Base-by-base conservation (phyloP, 1,139 yeast species). In the Lodderomyces parapsilosis region DNA sequence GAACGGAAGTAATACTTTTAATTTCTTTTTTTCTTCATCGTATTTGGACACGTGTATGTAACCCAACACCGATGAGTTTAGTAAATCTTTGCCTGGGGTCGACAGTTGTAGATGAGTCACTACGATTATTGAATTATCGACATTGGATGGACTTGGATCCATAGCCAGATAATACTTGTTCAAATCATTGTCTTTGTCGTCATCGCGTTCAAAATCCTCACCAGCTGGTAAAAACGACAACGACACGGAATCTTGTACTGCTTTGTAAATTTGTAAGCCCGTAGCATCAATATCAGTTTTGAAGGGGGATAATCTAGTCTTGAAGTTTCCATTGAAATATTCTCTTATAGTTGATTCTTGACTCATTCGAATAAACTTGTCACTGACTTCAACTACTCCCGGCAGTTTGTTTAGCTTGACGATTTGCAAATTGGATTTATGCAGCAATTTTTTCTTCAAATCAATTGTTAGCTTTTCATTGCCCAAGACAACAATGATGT, bases 271-370 rank as follows among this genome's bases (percentile, higher is more conserved):
- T n/a, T 58, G 56, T 43, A 64, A 63, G 43, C 64, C 75, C 22
- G 61, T 57, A 5, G 39, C 30, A 44, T 67, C 74, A 37, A 73
- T 64, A 35, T 71, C 78, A 1, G 76, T 72, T 48, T 71, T 74
- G 55, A 71, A 72, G 1, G 99, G 99, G 5, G 95, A 86, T 42
- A 94, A 70, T 4, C 84, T 80, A 7, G 81, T 78, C 42, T 74
- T 74, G 35, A 70, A 66, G 13, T 79, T 78, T 1, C 99, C 99
- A 57, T 94, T 89, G 56, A 94, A 94, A 60, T 93, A 94, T 56
- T 90, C 95, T 57, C 82, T 81, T 43, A 93, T 88, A 4, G 85
- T 71, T 41, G 80, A 77, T 54, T 90, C 87, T 60, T 93, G 98
- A 22, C 76, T 49, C 38, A 83, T 79, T 56, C 98, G 74, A 39